These are phyloP conservation scores for Exobasidium rhododendri DNA, from an alignment of 1,284 basidiomycete genomes.

Conservation along the genomic window DNA sequence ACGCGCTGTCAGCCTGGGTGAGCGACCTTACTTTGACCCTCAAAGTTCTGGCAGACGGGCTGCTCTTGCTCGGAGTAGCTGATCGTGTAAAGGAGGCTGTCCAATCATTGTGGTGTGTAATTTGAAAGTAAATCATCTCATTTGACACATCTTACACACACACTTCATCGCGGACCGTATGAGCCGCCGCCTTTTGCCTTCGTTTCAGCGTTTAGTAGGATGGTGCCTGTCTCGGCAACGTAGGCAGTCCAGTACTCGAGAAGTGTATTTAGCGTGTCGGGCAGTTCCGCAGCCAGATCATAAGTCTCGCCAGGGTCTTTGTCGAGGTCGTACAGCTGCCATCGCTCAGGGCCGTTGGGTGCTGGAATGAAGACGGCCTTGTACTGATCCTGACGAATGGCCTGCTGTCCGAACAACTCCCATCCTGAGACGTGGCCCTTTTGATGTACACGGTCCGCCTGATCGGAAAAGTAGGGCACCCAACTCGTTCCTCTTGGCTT, in stretches of 20 bases:
- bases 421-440: slow-evolving; percentile 25
- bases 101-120: no score
- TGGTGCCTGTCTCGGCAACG: not conserved
- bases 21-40: slow-evolving; percentile 2
- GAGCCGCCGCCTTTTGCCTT: not conserved
- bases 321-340: slow-evolving; percentile 44
- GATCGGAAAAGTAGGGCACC: slow-evolving; percentile 21
- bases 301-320: slow-evolving; percentile 45
- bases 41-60: not conserved
- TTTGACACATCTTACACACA: no score
- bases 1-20: not conserved
- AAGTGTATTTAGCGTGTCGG: slow-evolving; percentile 35
- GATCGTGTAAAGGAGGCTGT: no score
- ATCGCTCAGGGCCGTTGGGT: slow-evolving; percentile 25
- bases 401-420: slow-evolving; percentile 38
- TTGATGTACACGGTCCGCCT: slow-evolving; percentile 15
- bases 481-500: slow-evolving; percentile 16
- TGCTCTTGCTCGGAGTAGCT: slow-evolving; percentile 7
- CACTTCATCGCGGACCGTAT: not conserved
- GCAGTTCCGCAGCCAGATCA: slow-evolving; percentile 31
- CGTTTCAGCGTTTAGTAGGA: not conserved
- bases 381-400: slow-evolving; percentile 39
- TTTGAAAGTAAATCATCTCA: no score
- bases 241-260: slow-evolving; percentile 16
- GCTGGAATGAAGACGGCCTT: slow-evolving; percentile 37